Base-by-base conservation (phyloP, 2,329 filamentous ascomycete species). In the Botryotinia convoluta region DNA sequence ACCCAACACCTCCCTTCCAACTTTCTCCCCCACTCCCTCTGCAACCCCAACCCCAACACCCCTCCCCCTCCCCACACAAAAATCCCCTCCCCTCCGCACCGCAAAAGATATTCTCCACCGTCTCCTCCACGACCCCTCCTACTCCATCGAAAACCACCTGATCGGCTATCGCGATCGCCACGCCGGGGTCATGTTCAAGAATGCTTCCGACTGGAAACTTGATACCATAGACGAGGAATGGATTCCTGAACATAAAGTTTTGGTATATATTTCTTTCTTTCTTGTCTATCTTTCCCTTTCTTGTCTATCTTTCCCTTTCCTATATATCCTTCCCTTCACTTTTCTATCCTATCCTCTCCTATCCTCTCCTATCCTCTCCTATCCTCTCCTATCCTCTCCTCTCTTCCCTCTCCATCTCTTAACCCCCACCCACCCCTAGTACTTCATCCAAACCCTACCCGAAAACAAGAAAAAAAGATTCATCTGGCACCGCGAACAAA, bases 101-200 rank as follows among this genome's bases (percentile, higher is more conserved):
- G 48, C 48, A 16, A 54, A 54, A n/a, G 26, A 54, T 1, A 54
- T n/a, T 54, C 48, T 54, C 48, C 48, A n/a, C 54, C 54, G 54
- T 20, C n/a, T 59, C 54, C 54, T 59, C 74, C 75, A 62, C 72
- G 62, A 76, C 48, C 65, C 65, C 45, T 26, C 35, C 12, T 35
- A 48, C 65, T 14, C 65, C 26, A 44, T 74, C 72, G 73, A 73
- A 60, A 67, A 45, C 72, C 69, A 37, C 59, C 35, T 35, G 6
- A 37, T 60, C 32, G n/a, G n/a, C n/a, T 29, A 57, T 32, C 51
- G n/a, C n/a, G 16, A 57, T 57, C 51, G n/a, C 51, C 51, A 57
- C n/a, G 16, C 51, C n/a, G n/a, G 51, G n/a, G 14, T 57, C n/a
- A 57, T 29, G 16, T 29, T 29, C 14, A 57, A 32, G 2, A 57